Evolutionary conservation across 208 protist genomes (phyloP), one percentile per base, ranked within the genome.

Genomic region (Leishmania gerbilli): DNA sequence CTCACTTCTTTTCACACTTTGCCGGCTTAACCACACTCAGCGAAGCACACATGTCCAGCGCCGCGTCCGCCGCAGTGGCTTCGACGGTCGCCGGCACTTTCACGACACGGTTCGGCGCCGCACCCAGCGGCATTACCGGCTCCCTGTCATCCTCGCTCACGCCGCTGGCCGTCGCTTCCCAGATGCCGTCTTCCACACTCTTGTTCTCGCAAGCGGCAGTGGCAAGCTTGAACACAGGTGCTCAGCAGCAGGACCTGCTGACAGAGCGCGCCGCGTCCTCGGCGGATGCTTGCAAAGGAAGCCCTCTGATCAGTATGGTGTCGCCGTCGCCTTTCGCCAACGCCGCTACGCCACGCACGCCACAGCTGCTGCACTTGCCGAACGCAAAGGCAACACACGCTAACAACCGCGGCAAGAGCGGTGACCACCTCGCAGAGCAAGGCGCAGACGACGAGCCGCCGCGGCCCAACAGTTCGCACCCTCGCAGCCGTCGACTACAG

Each of bases 171-270:
- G 49, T 40, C 71, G 47, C 19, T 34, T 8, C 24, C 47, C 71
- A 75, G 47, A 34, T 45, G 47, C 71, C 24, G 40, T 62, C 72
- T 24, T 8, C 72, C 9, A 47, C 42, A n/a, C 31, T 64, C 11
- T 47, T 65, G 64, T 47, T 83, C 19, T 65, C 76, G 60, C 55
- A 74, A 55, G 75, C 58, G 45, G 68, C 76, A n/a, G 62, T 65
- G 24, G 67, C 76, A 11, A 84, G 75, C 69, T 40, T 69, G n/a
- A 76, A 62, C 51, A 79, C 72, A 8, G 64, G 72, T 3, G 77
- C 77, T 31, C 77, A 15, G 55, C 71, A 85, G 74, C 72, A 76
- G 27, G 11, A 78, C 51, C 65, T 53, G 51, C 55, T 76, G 37
- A 74, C 58, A 34, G 77, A 76, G 51, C 34, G 64, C 15, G 49